Evolutionary conservation across 768 basidiomycete species (phyloP).

Genomic region (Lanmaoa rubissima): DNA sequence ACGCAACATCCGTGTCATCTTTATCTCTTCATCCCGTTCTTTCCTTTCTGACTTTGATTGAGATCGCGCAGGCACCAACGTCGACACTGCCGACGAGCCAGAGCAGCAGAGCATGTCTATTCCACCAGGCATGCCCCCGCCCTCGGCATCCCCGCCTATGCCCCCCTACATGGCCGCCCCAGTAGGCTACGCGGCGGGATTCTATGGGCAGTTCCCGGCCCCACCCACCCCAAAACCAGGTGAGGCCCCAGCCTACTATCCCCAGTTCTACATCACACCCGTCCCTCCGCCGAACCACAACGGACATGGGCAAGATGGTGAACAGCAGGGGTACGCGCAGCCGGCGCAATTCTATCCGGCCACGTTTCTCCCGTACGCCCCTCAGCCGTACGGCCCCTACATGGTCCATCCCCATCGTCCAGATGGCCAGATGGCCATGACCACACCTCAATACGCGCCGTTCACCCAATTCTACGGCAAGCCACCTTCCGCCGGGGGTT

Average conservation of each 20-base stretch:
- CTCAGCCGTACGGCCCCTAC: conserved; percentile 50
- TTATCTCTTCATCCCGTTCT: neutral
- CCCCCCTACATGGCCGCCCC: conserved; percentile 49
- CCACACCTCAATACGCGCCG: conserved; percentile 38
- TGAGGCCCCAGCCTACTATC: conserved; percentile 50
- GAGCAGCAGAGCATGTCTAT: conserved; percentile 43
- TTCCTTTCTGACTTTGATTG: conserved; percentile 45
- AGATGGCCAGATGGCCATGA: conserved; percentile 37
- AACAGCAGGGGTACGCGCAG: conserved; percentile 39
- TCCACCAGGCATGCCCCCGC: conserved; percentile 41
- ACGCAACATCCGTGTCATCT: conserved; percentile 11
- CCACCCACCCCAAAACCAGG: conserved; percentile 50
- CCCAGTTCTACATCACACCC: conserved; percentile 47
- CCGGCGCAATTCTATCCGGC: conserved; percentile 46
- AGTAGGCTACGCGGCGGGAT: conserved; percentile 51
- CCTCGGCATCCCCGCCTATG: conserved; percentile 47
- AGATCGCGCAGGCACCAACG: conserved; percentile 59
- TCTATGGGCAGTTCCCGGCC: conserved; percentile 55
- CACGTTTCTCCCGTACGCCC: conserved; percentile 45
- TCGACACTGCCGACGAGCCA: conserved; percentile 44
- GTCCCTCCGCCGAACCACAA: conserved; percentile 41
- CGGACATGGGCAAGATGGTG: conserved; percentile 42
- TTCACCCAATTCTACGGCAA: conserved; percentile 40
- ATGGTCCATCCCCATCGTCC: conserved; percentile 44
- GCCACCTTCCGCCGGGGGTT: conserved; percentile 35